Conservation (phyloP, 331 rosid genomes). For the Acacia pycnantha region DNA sequence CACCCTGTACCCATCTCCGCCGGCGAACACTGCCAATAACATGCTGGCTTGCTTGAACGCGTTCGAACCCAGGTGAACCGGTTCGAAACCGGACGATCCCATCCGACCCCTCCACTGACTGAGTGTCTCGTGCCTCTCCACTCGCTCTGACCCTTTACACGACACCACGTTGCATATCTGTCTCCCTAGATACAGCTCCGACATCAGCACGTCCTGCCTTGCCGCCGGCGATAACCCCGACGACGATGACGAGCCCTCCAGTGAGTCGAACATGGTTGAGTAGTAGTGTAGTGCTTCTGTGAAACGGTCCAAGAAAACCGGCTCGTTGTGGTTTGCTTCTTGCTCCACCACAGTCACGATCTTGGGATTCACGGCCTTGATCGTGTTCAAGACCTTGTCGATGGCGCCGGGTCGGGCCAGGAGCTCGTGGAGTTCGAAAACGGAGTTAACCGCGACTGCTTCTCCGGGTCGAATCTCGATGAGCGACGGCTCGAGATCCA, state of each 20-base stretch:
- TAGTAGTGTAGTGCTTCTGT: slow-evolving; percentile 63
- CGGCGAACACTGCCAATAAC: slow-evolving; percentile 46
- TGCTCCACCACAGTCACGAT: slow-evolving; percentile 61
- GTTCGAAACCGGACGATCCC: slow-evolving; percentile 49
- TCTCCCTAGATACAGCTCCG: slow-evolving; percentile 63
- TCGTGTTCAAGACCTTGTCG: slow-evolving; percentile 44
- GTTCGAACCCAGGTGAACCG: slow-evolving; percentile 64
- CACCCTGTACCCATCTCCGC: slow-evolving; percentile 61
- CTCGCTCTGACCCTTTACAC: slow-evolving; percentile 56
- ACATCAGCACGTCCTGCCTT: slow-evolving; percentile 43
- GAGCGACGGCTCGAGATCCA: slow-evolving; percentile 48
- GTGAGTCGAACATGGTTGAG: slow-evolving; percentile 61
- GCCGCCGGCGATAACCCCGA: slow-evolving; percentile 33
- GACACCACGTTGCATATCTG: slow-evolving; percentile 76
- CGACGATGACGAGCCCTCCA: slow-evolving; percentile 52
- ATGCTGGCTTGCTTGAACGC: slow-evolving; percentile 68
- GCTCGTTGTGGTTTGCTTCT: slow-evolving; percentile 62
- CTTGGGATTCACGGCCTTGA: slow-evolving; percentile 51
- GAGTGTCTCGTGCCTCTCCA: slow-evolving; percentile 65
- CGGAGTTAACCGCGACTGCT: slow-evolving; percentile 54
- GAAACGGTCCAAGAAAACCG: slow-evolving; percentile 57
- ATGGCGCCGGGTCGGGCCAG: slow-evolving; percentile 47
- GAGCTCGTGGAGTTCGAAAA: slow-evolving; percentile 58
- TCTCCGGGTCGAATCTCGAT: slow-evolving; percentile 47
- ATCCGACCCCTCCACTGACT: slow-evolving; percentile 54